Evolutionary conservation across 148 eudicot species (phyloP), one percentile per base, ranked within the genome.

Genomic region (Rhododendron molle): DNA sequence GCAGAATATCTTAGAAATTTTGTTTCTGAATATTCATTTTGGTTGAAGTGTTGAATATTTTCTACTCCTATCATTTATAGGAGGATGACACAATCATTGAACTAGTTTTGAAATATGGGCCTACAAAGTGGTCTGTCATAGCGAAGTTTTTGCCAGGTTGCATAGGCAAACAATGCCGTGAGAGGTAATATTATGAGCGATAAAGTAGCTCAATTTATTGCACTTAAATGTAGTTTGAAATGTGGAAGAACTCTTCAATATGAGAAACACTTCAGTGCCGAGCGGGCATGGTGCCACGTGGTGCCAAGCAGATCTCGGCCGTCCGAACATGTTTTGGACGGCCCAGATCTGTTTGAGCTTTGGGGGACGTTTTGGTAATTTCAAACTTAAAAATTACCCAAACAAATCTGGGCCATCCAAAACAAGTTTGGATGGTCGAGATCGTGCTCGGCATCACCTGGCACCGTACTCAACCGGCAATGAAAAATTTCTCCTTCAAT

Each of bases 131-230:
- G 99, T 96, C 99, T 84, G 89, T 95, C 85, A 96, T 96, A 62
- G 96, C 99, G 23, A 95, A 94, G 89, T 92, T 95, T 82, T 90
- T 96, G 88, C 92, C 98, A 3, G 99, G 99, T 86, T 97, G 99
- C 85, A 96, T 96, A 43, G 99, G 99, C 87, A 96, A 96, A 85
- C 99, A 96, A 85, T 96, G 99, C 81, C 98, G 99, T 84, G 99
- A 96, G 85, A 93, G 99, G 99, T 96, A 93, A 81, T 34, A 78
- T 74, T 49, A 80, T 43, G 20, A 54, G 36, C 4, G 1, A 34
- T 30, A 36, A 58, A 36, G 21, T 32, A 52, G 14, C 21, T 15
- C 28, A 4, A 78, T 28, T 26, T 79, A 50, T 28, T 79, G 82
- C 82, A 49, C 40, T 26, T 32, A 28, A 2, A 49, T 49, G 82